phyloP scores from a whole-genome alignment of 371 early-diverging fungal genomes.

The Apophysomyces sp. region DNA sequence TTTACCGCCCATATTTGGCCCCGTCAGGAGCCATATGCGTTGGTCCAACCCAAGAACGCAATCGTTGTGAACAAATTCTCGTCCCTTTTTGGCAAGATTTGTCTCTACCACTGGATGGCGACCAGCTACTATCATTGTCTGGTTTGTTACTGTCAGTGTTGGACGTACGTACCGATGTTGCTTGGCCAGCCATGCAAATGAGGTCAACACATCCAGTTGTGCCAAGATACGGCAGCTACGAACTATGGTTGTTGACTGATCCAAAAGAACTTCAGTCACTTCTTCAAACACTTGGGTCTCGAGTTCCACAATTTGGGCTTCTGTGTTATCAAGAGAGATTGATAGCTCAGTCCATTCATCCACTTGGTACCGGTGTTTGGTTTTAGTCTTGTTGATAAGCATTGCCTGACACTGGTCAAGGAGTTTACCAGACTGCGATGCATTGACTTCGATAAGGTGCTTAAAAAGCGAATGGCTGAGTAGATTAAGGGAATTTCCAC shows the following conservation, averaged over 20 bases:
- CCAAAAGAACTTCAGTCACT: constrained; percentile 34
- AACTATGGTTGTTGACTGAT: constrained; percentile 48
- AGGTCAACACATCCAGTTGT: constrained; percentile 67
- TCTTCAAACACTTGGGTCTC: constrained; percentile 51
- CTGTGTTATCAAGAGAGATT: constrained; percentile 42
- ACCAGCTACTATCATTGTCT: constrained; percentile 55
- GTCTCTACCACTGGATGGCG: constrained; percentile 91
- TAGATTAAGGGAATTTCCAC: constrained; percentile 43
- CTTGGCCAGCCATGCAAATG: constrained; percentile 58
- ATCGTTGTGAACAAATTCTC: constrained; percentile 77
- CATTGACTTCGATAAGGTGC: constrained; percentile 54
- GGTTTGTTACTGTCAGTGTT: constrained; percentile 46
- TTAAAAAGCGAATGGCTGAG: constrained; percentile 32
- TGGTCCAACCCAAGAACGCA: constrained; percentile 54
- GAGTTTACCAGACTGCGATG: constrained; percentile 32
- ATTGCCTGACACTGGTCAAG: constrained; percentile 18
- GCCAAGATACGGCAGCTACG: constrained; percentile 59
- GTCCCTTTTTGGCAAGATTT: constrained; percentile 56
- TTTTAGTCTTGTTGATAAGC: constrained; percentile 36
- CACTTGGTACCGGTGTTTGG: constrained; percentile 52
- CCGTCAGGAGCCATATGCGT: constrained; percentile 77
- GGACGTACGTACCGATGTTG: constrained; percentile 63
- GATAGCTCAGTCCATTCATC: constrained; percentile 52
- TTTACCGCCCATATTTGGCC: constrained; percentile 97
- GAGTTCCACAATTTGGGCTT: constrained; percentile 46